A percentile compares a stretch with the other conserved stretches of the same genome.
Evolutionary conservation across 768 basidiomycete genomes (phyloP).

Genomic region (Pleurotus pulmonarius): DNA sequence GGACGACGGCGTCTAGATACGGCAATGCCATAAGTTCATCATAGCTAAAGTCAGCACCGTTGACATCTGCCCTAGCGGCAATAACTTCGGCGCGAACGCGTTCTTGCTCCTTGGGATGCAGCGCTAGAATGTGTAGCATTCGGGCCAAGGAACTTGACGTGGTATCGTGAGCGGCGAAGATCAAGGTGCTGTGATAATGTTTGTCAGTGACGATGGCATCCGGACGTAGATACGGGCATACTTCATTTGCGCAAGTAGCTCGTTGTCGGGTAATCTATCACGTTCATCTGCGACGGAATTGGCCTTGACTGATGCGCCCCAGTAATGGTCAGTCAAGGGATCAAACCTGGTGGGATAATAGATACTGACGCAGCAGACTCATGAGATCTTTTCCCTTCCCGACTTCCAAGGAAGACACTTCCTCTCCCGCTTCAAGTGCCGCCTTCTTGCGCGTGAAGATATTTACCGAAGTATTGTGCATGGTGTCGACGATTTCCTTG

Average conservation of each 20-base stretch:
- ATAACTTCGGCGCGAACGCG: constrained; percentile 20
- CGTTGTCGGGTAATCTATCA: constrained; percentile 28
- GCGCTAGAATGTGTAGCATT: constrained; percentile 9
- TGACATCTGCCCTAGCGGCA: constrained; percentile 13
- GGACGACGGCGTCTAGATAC: constrained; percentile 26
- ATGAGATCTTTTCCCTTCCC: constrained; percentile 41
- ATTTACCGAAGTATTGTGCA: constrained; percentile 30
- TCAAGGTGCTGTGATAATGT: constrained; percentile 11
- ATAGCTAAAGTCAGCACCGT: constrained; percentile 15
- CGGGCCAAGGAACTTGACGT: constrained; percentile 11
- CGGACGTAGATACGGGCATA: constrained; percentile 9
- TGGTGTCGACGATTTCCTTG: constrained; percentile 27
- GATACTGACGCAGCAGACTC: constrained; percentile 37
- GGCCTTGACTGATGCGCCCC: constrained; percentile 28
- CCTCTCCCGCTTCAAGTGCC: constrained; percentile 29
- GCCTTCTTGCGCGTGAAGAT: constrained; percentile 34
- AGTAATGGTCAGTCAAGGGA: not conserved
- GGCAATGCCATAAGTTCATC: constrained; percentile 15
- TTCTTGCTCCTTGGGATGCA: constrained; percentile 15
- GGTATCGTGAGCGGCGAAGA: constrained; percentile 11
- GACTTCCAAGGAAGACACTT: constrained; percentile 25
- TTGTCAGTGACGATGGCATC: constrained; percentile 11
- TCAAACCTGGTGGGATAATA: not conserved
- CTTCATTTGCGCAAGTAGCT: constrained; percentile 37
- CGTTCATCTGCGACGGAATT: constrained; percentile 29